Percentiles rank a stretch among this genome's conserved stretches.
Evolutionary conservation across 2,329 filamentous ascomycete species (phyloP).

Genomic region (Trichophyton verrucosum): DNA sequence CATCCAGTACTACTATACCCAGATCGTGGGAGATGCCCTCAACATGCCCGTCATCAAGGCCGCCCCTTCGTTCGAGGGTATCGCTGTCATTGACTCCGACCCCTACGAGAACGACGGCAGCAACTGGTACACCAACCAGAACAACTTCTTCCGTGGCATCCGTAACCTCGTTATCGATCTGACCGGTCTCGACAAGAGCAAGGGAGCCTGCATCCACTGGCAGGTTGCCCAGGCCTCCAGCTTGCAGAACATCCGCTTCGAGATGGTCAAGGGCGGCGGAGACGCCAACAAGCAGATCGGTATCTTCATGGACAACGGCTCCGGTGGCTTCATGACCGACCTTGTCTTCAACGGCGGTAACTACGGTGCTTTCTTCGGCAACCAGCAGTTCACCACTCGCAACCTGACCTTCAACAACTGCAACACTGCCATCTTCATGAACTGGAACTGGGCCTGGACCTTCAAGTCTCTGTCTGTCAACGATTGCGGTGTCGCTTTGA

Average conservation of each 20-base stretch:
- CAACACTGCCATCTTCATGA: slow-evolving; percentile 74
- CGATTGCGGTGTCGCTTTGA: slow-evolving; percentile 61
- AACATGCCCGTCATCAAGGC: slow-evolving; percentile 65
- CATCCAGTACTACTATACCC: slow-evolving; percentile 78
- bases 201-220: slow-evolving; percentile 67
- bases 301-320: slow-evolving; percentile 76
- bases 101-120: slow-evolving; percentile 58
- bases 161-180: slow-evolving; percentile 73
- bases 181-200: slow-evolving; percentile 44
- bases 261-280: slow-evolving; percentile 58
- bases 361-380: slow-evolving; percentile 67
- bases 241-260: slow-evolving; percentile 68
- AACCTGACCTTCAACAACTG: slow-evolving; percentile 73
- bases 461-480: slow-evolving; percentile 66
- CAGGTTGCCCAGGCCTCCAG: slow-evolving; percentile 74
- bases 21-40: slow-evolving; percentile 71
- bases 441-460: slow-evolving; percentile 85
- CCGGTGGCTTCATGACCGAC: slow-evolving; percentile 72
- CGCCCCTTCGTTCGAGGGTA: slow-evolving; percentile 58
- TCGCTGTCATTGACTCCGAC: slow-evolving; percentile 79
- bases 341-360: slow-evolving; percentile 72
- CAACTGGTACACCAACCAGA: slow-evolving; percentile 71
- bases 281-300: slow-evolving; percentile 58
- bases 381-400: slow-evolving; percentile 76
- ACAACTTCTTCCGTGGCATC: slow-evolving; percentile 72